These are phyloP conservation scores for Sistotremastrum suecicum DNA, from an alignment of 768 basidiomycete genomes.

Conservation along the genomic window DNA sequence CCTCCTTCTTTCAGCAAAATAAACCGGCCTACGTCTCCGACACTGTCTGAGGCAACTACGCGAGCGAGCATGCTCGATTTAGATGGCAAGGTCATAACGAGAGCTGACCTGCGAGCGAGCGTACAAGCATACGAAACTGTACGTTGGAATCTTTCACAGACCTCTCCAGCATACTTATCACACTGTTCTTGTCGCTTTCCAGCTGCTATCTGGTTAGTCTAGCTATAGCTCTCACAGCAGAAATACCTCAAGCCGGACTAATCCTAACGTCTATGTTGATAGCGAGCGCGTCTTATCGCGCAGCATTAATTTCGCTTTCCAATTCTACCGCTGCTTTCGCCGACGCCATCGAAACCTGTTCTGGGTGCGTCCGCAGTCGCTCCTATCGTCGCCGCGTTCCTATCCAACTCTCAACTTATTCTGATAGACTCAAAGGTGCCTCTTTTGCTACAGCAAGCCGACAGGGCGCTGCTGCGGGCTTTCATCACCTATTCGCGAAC, in stretches of 20 bases:
- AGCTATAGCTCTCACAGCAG: neutral
- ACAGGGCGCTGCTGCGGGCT: conserved; percentile 72
- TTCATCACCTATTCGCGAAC: conserved; percentile 86
- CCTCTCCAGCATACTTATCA: neutral
- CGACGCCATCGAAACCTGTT: conserved; percentile 71
- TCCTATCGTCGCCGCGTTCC: neutral
- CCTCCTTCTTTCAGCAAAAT: neutral
- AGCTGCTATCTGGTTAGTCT: neutral
- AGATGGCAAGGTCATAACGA: conserved; percentile 70
- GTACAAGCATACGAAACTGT: conserved; percentile 74
- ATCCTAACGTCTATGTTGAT: conserved; percentile 45
- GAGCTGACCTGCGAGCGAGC: conserved; percentile 63
- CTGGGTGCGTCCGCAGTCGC: conserved; percentile 38
- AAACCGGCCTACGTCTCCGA: conserved; percentile 58
- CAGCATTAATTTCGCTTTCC: conserved; percentile 68
- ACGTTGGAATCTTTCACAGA: conserved; percentile 15
- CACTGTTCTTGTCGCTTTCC: neutral
- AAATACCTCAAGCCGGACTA: conserved; percentile 4
- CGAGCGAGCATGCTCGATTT: conserved; percentile 65
- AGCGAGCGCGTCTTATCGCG: conserved; percentile 65
- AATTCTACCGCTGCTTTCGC: conserved; percentile 77
- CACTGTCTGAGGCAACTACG: conserved; percentile 70
- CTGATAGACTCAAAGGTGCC: conserved; percentile 56
- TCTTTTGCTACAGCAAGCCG: conserved; percentile 69
- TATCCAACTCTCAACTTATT: neutral